These are phyloP conservation scores for Cyclostephanos tholiformis DNA, from an alignment of 108 stramenopile genomes.

Conservation along the genomic window DNA sequence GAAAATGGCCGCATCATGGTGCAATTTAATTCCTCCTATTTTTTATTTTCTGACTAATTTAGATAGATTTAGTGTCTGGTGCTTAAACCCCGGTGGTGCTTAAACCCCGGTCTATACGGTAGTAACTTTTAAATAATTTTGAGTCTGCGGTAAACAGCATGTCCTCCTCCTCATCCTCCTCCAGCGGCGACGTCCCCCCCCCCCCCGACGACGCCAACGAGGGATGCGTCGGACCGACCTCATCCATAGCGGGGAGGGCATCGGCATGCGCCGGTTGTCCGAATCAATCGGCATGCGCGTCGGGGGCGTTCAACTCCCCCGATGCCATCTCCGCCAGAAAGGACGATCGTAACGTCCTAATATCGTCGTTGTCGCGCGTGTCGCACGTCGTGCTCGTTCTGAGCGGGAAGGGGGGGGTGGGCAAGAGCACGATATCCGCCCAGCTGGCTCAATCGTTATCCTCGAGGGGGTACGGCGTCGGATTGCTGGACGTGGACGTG, in stretches of 20 bases:
- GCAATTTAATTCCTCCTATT: too few species aligned
- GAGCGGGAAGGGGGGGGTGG: conserved; percentile 98
- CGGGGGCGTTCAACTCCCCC: conserved; percentile 80
- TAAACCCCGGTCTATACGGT: too few species aligned
- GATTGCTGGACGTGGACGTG: conserved; percentile 97
- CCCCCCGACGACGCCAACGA: conserved; percentile 91
- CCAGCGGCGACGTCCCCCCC: conserved; percentile 38
- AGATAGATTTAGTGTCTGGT: too few species aligned
- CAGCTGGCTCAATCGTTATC: conserved; percentile 95
- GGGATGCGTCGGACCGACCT: conserved; percentile 93
- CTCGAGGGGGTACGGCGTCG: conserved; percentile 88
- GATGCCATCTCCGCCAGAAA: conserved; percentile 65
- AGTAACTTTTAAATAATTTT: too few species aligned
- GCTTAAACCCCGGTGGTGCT: too few species aligned
- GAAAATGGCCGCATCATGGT: too few species aligned
- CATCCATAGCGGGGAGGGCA: conserved; percentile 92
- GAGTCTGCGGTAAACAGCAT: too few species aligned
- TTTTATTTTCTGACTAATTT: too few species aligned
- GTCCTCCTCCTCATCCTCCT: too few species aligned
- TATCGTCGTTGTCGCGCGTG: conserved; percentile 77
- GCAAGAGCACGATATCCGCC: conserved; percentile 94
- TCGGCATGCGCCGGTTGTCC: conserved; percentile 96
- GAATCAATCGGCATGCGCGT: conserved; percentile 92
- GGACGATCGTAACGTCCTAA: conserved; percentile 58
- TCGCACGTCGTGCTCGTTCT: conserved; percentile 94